These are phyloP conservation scores for Neurospora sp. DNA, from an alignment of 495 filamentous ascomycete species.

Conservation along the genomic window DNA sequence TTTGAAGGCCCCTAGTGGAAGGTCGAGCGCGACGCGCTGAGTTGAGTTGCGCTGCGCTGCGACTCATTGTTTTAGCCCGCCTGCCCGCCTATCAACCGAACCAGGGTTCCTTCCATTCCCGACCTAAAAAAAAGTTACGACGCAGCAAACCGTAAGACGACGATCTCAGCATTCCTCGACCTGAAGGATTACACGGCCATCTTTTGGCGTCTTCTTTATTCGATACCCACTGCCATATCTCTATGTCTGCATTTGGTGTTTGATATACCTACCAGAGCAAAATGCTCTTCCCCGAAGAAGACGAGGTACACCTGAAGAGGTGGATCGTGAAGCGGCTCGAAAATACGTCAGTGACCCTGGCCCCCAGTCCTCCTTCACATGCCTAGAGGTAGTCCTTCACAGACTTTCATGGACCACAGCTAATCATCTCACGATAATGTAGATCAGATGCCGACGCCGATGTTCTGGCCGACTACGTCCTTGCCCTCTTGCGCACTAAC, in stretches of 20 bases:
- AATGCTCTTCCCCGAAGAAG: constrained; percentile 75
- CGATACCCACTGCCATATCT: not conserved
- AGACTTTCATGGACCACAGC: not conserved
- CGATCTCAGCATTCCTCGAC: not conserved
- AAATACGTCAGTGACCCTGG: constrained; percentile 57
- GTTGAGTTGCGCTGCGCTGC: not conserved
- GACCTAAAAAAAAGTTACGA: not conserved
- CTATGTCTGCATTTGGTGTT: not conserved
- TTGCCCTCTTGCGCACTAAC: constrained; percentile 80
- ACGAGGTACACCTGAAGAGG: constrained; percentile 63
- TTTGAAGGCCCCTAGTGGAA: not conserved
- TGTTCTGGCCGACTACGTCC: constrained; percentile 89
- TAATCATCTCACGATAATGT: constrained; percentile 5
- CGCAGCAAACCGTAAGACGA: not conserved
- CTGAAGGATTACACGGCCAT: not conserved
- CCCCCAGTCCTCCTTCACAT: not conserved
- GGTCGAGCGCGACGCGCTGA: not conserved
- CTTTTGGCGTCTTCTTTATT: not conserved
- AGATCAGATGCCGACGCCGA: constrained; percentile 93
- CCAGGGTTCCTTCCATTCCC: not conserved
- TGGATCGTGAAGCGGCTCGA: constrained; percentile 90
- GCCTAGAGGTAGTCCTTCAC: not conserved
- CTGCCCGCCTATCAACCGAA: not conserved
- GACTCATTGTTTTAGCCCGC: not conserved
- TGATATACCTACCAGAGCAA: not conserved